Base-by-base conservation (phyloP, 768 basidiomycete species). In the Fomitopsis serialis region DNA sequence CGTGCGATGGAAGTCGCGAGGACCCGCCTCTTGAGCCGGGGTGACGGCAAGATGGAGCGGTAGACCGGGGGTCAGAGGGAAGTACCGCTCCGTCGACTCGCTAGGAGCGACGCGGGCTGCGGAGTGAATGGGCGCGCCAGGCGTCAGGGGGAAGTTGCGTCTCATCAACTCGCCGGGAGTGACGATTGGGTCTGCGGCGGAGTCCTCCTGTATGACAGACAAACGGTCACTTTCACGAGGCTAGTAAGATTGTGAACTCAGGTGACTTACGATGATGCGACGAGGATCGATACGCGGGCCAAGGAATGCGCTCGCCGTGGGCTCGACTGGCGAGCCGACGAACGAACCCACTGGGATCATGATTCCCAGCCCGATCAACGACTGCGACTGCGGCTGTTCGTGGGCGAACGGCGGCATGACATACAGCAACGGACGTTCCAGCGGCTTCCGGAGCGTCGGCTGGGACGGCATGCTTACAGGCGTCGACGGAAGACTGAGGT, bases 121-220 rank as follows among this genome's bases (percentile, higher is more conserved):
- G 15, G 37, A 19, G 19, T 40, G 37, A 17, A 40, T 40, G 37
- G 37, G 37, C 37, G 46, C 46, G n/a, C 46, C 46, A 11, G 46
- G 46, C 8, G 46, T 47, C 25, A 47, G 23, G 29, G 46, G 46
- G 46, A 47, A 47, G 29, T 47, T 34, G 46, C 46, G 46, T 25
- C 17, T 15, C 29, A 21, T 34, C 6, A 47, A 19, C 46, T 47
- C 46, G 25, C 46, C 23, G 15, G 46, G 46, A 29, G 23, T 47
- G 29, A 47, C 46, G 25, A 47, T 17, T 8, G 29, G 46, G 9
- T 34, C 46, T 8, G 10, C 19, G 23, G 29, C 9, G 37, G 6
- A 19, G 37, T 40, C 15, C 15, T 40, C 37, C 37, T 40, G 19
- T 19, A 40, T 35, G 34, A 35, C 34, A 9, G 9, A 15, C 9